Percentiles rank a stretch among this genome's conserved stretches.
These are phyloP conservation scores for Cucumis melo DNA, from an alignment of 306 rosid genomes.

Conservation along the genomic window DNA sequence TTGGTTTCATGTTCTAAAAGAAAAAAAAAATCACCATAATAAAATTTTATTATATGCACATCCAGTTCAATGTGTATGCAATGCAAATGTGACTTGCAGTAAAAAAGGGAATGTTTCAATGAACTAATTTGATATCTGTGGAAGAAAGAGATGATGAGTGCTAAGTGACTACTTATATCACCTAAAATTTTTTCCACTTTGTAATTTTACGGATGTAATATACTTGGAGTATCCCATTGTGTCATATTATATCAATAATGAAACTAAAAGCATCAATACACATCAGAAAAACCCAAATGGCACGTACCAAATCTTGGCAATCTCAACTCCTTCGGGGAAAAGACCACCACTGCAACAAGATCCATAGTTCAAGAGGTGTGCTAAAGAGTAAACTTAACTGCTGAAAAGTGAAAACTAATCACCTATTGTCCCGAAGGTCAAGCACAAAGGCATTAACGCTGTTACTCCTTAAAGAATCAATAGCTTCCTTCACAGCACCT, in stretches of 20 bases:
- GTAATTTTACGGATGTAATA: not conserved
- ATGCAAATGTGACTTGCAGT: not conserved
- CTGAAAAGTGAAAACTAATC: constrained; percentile 12
- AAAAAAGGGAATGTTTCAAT: not conserved
- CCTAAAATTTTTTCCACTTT: not conserved
- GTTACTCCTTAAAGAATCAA: constrained; percentile 51
- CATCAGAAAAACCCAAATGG: not conserved
- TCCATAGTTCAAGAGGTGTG: constrained; percentile 30
- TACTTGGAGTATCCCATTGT: not conserved
- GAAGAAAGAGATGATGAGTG: not conserved
- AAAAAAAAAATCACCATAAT: not conserved
- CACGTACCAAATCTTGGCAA: constrained; percentile 76
- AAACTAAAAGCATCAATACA: not conserved
- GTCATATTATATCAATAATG: not conserved
- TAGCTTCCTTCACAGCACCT: constrained; percentile 94
- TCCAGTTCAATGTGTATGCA: not conserved
- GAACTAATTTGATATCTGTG: not conserved
- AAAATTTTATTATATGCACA: not conserved
- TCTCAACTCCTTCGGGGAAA: constrained; percentile 97
- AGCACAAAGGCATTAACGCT: constrained; percentile 82
- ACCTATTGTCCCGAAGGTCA: constrained; percentile 99
- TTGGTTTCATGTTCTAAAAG: not conserved
- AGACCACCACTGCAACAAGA: constrained; percentile 91
- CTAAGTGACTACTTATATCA: not conserved
- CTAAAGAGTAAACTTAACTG: constrained; percentile 15